Evolutionary conservation across 192 early-diverging fungal species (phyloP).

Genomic region (Gonapodya sp.): DNA sequence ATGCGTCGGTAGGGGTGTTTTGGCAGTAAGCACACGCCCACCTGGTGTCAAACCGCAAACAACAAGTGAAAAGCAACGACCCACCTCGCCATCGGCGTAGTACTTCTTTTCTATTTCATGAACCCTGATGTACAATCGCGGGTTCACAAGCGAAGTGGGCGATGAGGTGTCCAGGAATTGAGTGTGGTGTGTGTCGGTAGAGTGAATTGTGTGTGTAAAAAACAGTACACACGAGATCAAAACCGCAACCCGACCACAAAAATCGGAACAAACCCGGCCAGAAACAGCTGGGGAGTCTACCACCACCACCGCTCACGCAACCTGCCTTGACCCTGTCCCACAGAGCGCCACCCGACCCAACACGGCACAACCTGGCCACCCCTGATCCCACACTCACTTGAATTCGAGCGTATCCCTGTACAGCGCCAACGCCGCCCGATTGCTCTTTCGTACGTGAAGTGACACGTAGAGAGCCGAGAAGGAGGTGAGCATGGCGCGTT

Average conservation of each 20-base stretch:
- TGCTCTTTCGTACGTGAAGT: conserved; percentile 88
- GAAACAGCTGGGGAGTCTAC: neutral
- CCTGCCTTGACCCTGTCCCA: no score
- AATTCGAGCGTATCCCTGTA: conserved; percentile 93
- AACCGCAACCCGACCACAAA: no score
- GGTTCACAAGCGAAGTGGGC: neutral
- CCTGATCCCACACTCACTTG: conserved; percentile 33
- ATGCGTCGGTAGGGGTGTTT: neutral
- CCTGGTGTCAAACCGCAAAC: neutral
- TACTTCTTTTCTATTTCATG: conserved; percentile 89
- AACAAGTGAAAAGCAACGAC: neutral
- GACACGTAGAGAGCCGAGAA: conserved; percentile 83
- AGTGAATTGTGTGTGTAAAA: no score
- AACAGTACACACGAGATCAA: no score
- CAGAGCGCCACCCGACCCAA: no score
- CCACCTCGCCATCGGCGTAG: conserved; percentile 91
- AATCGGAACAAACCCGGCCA: no score
- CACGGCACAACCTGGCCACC: neutral
- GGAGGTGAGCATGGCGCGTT: conserved; percentile 75
- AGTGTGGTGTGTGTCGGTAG: no score
- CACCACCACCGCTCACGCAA: neutral
- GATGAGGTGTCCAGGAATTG: neutral
- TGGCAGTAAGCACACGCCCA: no score
- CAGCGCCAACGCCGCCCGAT: conserved; percentile 83
- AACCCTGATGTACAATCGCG: conserved; percentile 33